Base-by-base conservation (phyloP, 164 flowering plant species). In the Echeveria elegans region DNA sequence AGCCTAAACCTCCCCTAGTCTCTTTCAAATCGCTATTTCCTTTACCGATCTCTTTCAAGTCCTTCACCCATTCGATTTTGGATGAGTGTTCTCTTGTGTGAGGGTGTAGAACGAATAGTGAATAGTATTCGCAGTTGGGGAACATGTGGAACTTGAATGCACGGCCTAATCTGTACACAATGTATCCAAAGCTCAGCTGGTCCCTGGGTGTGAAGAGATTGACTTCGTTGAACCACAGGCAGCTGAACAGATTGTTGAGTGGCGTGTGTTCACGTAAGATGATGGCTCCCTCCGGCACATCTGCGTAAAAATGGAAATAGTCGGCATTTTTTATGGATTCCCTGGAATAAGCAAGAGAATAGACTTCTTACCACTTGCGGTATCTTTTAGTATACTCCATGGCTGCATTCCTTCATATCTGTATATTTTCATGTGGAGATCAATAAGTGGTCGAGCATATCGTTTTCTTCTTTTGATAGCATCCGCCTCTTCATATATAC, bases 181-280 rank as follows among this genome's bases (percentile, higher is more conserved):
- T 90, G 50, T 86, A 95, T 9, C 99, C 99, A 65, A 95, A 95
- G 76, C 99, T 92, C 74, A 95, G 82, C 79, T 95, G 97, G 75
- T 95, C 97, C 72, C 97, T 85, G 10, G 99, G 99, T 8, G 99
- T 95, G 72, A 95, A 87, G 58, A 88, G 86, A 71, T 95, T 67
- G 68, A 95, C 99, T 85, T 92, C 97, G 45, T 92, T 92, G 85
- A 92, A 95, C 97, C 99, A 95, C 68, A 95, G 73, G 81, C 99
- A 95, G 77, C 94, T 88, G 75, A 92, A 90, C 69, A 95, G 70
- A 69, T 95, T 82, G 66, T 69, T 95, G 70, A 95, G 34, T 19
- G 90, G 79, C 0, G 97, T 92, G 71, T 95, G 99, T 68, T 95
- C 97, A 32, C 97, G 76, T 64, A 92, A 78, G 75, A 95, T 95